Evolutionary conservation across 768 basidiomycete species (phyloP).

Genomic region (Albatrellus ellisii): DNA sequence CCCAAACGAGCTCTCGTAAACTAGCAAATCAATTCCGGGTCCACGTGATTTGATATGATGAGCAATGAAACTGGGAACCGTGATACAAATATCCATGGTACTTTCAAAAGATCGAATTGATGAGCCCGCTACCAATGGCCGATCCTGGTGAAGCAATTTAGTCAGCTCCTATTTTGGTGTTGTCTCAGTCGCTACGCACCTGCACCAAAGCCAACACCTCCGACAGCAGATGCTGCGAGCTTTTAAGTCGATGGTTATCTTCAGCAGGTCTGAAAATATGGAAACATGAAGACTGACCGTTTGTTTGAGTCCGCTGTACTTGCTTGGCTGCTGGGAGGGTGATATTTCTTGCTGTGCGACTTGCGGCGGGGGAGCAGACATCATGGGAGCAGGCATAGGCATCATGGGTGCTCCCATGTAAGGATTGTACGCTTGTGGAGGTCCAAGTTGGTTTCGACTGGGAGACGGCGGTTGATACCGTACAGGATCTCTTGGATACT

Average conservation of each 20-base stretch:
- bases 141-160: background rate
- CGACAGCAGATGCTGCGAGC: conserved; percentile 29
- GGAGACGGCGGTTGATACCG: conserved; percentile 19
- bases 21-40: too few relatives aligned
- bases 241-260: conserved; percentile 5
- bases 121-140: background rate
- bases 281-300: conserved; percentile 3
- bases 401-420: conserved; percentile 13
- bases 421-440: conserved; percentile 10
- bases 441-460: conserved; percentile 8
- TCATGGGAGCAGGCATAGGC: too few relatives aligned
- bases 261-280: background rate
- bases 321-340: conserved; percentile 5
- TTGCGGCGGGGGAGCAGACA: conserved; percentile 9
- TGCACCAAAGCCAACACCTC: conserved; percentile 69
- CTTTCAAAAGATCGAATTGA: conserved; percentile 1
- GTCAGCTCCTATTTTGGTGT: conserved; percentile 1
- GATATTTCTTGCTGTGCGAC: conserved; percentile 15
- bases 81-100: too few relatives aligned
- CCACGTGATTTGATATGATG: too few relatives aligned
- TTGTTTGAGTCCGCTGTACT: conserved; percentile 6
- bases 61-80: too few relatives aligned
- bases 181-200: conserved; percentile 27
- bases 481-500: conserved; percentile 17
- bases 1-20: too few relatives aligned